Evolutionary conservation across 139 green algal genomes (phyloP), one percentile per base, ranked within the genome.

Genomic region (Chlamydomonas incerta): DNA sequence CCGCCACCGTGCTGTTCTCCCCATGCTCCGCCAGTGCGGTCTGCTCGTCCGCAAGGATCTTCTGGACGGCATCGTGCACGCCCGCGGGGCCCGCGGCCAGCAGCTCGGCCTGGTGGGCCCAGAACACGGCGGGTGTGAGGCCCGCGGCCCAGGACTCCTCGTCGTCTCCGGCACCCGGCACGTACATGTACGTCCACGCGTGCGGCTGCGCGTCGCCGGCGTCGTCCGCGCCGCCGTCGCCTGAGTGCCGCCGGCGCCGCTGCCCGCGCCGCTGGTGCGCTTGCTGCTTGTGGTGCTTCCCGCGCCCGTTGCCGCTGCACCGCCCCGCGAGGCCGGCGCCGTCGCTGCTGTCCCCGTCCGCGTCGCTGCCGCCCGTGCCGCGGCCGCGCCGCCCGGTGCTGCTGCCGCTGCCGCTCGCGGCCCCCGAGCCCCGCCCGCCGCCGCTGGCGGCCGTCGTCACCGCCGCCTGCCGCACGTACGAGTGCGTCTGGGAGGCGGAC

Each of bases 91-190:
- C 94, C 5, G 90, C 91, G 24, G 72, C 68, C 57, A 96, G 80
- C 86, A 97, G 90, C 55, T 82, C 66, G 33, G 85, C 31, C 29
- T 83, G 63, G 72, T 91, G 83, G 47, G 86, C 67, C 94, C 94
- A 98, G 65, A 98, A 93, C 34, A 97, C 74, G 0, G 58, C 72
- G 0, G 96, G 95, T 0, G 91, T 97, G 13, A 99, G 92, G 3
- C 97, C 97, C 9, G 26, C 26, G 0, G 96, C 94, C 97, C 97
- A 99, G 63, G 87, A 96, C 90, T 99, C 97, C 91, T 99, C 97
- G 74, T 99, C 97, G 85, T 99, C 97, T 1, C 93, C 97, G 0
- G 97, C 97, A 0, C 97, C 97, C 26, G 90, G 87, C 46, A 91
- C 80, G 62, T 92, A 91, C 31, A 91, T 83, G 75, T 91, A 92